phyloP scores from a whole-genome alignment of 129 eudicot genomes.

The Pseudognaphalium luteoalbum region DNA sequence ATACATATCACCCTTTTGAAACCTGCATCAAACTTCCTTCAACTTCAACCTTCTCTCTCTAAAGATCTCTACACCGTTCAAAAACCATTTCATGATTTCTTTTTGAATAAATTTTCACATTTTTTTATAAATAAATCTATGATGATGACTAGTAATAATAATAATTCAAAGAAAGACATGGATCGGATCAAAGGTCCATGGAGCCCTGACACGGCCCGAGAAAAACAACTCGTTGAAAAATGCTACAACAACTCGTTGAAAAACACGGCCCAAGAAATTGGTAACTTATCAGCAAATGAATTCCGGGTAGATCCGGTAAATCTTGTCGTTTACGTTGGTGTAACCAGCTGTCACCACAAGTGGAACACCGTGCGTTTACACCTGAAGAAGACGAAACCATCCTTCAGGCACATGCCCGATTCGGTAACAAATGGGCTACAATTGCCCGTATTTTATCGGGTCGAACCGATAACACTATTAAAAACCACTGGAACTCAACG shows the following conservation, averaged over 20 bases:
- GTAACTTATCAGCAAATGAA: conserved; percentile 77
- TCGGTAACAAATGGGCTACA: conserved; percentile 95
- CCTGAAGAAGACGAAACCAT: conserved; percentile 82
- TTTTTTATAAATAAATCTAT: background rate
- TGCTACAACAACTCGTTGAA: conserved; percentile 56
- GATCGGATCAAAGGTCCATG: conserved; percentile 98
- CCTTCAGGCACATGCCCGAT: conserved; percentile 69
- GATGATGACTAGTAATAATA: conserved; percentile 22
- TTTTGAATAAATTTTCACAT: background rate
- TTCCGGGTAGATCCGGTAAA: conserved; percentile 83
- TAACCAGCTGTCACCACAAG: conserved; percentile 86
- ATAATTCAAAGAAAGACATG: conserved; percentile 35
- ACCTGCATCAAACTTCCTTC: background rate
- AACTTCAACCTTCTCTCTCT: conserved; percentile 27
- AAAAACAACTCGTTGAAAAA: too few relatives aligned
- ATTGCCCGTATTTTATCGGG: conserved; percentile 83
- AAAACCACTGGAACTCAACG: conserved; percentile 89
- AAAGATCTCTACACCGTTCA: background rate
- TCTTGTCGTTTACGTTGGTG: conserved; percentile 89
- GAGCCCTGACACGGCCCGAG: conserved; percentile 96
- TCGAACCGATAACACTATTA: conserved; percentile 88
- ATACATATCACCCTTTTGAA: background rate
- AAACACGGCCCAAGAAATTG: conserved; percentile 84
- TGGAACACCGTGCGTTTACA: conserved; percentile 82
- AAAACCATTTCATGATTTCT: background rate